Evolutionary conservation across 345 rosid species (phyloP).

Genomic region (Citrus mangshanensis): DNA sequence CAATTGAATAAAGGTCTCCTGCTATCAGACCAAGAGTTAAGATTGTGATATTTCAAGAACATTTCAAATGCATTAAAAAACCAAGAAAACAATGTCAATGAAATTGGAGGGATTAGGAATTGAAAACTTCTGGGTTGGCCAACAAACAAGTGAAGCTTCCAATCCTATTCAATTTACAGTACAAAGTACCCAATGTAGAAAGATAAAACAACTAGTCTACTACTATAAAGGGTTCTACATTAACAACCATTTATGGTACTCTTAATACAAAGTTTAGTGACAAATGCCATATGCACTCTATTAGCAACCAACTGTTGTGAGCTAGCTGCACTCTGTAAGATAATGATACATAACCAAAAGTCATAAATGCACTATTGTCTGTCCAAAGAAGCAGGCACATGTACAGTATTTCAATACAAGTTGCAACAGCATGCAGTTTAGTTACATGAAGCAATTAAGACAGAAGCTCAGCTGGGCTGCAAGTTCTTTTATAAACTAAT

Average conservation of each 20-base stretch:
- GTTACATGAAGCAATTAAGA: slow-evolving; percentile 22
- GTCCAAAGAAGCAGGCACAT: background rate
- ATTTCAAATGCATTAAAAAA: slow-evolving; percentile 1
- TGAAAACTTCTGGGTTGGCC: slow-evolving; percentile 37
- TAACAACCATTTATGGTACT: background rate
- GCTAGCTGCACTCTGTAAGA: slow-evolving; percentile 3
- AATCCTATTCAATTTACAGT: slow-evolving; percentile 31
- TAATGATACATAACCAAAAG: slow-evolving; percentile 12
- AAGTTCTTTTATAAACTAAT: background rate
- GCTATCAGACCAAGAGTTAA: background rate
- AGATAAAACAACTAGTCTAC: slow-evolving; percentile 14
- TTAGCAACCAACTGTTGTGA: slow-evolving; percentile 1
- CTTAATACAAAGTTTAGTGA: slow-evolving; percentile 3
- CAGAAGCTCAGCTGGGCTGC: slow-evolving; percentile 1
- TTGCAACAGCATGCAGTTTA: background rate
- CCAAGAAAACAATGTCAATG: background rate
- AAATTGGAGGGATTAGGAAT: slow-evolving; percentile 12
- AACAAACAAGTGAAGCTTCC: slow-evolving; percentile 47
- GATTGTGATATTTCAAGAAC: slow-evolving; percentile 1
- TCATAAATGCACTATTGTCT: slow-evolving; percentile 12
- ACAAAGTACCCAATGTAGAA: slow-evolving; percentile 20
- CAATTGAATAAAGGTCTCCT: slow-evolving; percentile 10
- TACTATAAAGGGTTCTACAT: slow-evolving; percentile 11
- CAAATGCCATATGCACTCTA: background rate
- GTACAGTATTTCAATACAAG: slow-evolving; percentile 7